Evolutionary conservation across 108 stramenopile species (phyloP).

Genomic region (Nitzschia sp.): DNA sequence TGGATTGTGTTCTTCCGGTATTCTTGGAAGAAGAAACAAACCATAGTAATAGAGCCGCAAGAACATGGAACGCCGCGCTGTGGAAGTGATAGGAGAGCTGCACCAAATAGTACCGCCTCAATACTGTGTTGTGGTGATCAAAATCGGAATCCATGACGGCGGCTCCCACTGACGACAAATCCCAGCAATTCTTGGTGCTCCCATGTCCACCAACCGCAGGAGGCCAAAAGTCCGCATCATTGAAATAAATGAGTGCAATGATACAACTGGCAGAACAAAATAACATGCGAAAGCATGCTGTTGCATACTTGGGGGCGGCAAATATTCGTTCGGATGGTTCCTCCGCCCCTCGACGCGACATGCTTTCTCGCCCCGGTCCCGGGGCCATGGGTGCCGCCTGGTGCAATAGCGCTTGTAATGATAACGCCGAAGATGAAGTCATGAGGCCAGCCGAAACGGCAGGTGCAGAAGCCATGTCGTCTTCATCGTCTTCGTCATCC

Average conservation of each 20-base stretch:
- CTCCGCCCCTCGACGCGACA: background rate
- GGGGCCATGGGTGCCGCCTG: slow-evolving; percentile 23
- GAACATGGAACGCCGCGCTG: slow-evolving; percentile 66
- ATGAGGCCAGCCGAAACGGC: slow-evolving; percentile 33
- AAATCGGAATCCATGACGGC: slow-evolving; percentile 55
- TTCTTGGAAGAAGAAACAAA: slow-evolving; percentile 29
- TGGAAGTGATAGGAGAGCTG: slow-evolving; percentile 84
- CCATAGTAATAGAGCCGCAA: slow-evolving; percentile 58
- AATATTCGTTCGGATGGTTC: slow-evolving; percentile 36
- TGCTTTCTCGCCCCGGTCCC: background rate
- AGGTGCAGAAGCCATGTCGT: slow-evolving; percentile 17
- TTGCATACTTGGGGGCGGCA: slow-evolving; percentile 78
- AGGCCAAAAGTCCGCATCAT: slow-evolving; percentile 76
- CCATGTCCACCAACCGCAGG: slow-evolving; percentile 60
- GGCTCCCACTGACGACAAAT: slow-evolving; percentile 59
- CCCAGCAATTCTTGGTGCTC: slow-evolving; percentile 74
- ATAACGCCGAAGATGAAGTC: slow-evolving; percentile 26
- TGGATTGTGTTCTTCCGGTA: background rate
- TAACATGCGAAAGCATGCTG: slow-evolving; percentile 73
- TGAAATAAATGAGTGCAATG: slow-evolving; percentile 54
- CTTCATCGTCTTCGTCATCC: slow-evolving; percentile 6
- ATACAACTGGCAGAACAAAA: slow-evolving; percentile 50
- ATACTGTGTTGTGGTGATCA: slow-evolving; percentile 54
- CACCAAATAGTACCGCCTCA: slow-evolving; percentile 69
- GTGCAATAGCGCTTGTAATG: slow-evolving; percentile 24